A percentile compares a stretch with the other conserved stretches of the same genome.
These are phyloP conservation scores for Penicillium manginii DNA, from an alignment of 495 filamentous ascomycete species.

Conservation along the genomic window DNA sequence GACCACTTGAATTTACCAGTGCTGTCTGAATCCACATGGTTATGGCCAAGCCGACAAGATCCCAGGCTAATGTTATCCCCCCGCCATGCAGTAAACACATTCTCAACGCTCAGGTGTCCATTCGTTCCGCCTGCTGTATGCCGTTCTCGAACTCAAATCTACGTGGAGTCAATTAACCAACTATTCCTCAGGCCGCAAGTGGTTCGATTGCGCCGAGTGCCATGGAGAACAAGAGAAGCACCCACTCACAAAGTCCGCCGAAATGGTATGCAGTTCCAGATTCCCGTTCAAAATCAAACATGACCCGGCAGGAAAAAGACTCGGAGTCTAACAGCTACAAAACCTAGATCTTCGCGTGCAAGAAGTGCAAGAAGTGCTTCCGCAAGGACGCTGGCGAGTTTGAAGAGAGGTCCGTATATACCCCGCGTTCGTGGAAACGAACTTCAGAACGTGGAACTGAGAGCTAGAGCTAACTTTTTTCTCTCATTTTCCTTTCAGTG, in stretches of 20 bases:
- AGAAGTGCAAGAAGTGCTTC: constrained; percentile 98
- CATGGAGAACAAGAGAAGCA: constrained; percentile 83
- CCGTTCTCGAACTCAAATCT: not conserved
- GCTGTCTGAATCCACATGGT: not conserved
- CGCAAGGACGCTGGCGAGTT: constrained; percentile 90
- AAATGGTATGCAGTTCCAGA: constrained; percentile 64
- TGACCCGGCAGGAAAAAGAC: not conserved
- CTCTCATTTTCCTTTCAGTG: constrained; percentile 51
- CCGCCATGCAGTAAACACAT: constrained; percentile 77
- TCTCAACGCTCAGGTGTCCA: constrained; percentile 95
- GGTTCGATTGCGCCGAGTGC: constrained; percentile 98
- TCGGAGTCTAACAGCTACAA: constrained; percentile 8
- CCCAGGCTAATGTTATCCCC: constrained; percentile 11
- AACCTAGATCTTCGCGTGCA: constrained; percentile 78
- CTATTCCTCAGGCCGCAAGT: constrained; percentile 72
- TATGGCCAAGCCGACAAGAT: too few species aligned
- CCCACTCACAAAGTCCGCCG: constrained; percentile 70
- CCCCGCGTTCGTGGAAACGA: not conserved
- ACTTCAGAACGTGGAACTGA: too few species aligned
- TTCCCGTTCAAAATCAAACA: not conserved
- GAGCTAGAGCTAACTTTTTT: constrained; percentile 2
- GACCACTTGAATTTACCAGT: not conserved
- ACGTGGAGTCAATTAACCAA: constrained; percentile 4
- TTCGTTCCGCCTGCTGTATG: constrained; percentile 93
- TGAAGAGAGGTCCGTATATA: constrained; percentile 69